Evolutionary conservation across 129 eudicot species (phyloP).

Genomic region (Flaveria robusta): DNA sequence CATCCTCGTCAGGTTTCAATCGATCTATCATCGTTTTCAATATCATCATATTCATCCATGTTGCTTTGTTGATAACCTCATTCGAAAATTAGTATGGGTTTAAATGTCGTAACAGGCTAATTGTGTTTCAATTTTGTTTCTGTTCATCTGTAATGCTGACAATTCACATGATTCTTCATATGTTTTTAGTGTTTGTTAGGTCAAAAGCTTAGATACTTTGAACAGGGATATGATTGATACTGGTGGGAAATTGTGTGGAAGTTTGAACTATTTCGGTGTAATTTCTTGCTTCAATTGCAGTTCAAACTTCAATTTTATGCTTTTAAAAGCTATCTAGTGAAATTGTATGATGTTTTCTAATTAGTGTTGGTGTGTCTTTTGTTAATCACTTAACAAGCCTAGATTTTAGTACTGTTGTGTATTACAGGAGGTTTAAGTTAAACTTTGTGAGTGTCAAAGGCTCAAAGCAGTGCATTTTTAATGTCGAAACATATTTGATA

Average conservation of each 20-base stretch:
- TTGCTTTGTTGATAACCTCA: background rate
- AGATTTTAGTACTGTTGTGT: too few species aligned
- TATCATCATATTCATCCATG: constrained; percentile 13
- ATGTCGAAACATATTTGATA: background rate
- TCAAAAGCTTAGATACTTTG: background rate
- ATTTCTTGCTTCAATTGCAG: background rate
- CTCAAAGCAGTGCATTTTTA: background rate
- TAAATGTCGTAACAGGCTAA: background rate
- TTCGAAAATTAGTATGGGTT: constrained; percentile 3
- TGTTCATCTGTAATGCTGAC: background rate
- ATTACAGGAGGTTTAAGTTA: background rate
- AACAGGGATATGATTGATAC: constrained; percentile 1
- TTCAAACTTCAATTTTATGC: background rate
- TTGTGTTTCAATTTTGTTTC: background rate
- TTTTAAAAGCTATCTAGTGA: background rate
- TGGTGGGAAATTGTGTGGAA: background rate
- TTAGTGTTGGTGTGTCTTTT: too few species aligned
- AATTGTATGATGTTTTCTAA: background rate
- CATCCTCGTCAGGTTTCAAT: constrained; percentile 30
- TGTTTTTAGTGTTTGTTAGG: constrained; percentile 11
- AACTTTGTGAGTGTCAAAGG: background rate
- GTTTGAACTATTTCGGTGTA: constrained; percentile 11
- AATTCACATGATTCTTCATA: constrained; percentile 13
- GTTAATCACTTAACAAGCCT: too few species aligned
- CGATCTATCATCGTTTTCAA: background rate